Evolutionary conservation across 495 filamentous ascomycete species (phyloP).

Genomic region (Jackrogersella minutella): DNA sequence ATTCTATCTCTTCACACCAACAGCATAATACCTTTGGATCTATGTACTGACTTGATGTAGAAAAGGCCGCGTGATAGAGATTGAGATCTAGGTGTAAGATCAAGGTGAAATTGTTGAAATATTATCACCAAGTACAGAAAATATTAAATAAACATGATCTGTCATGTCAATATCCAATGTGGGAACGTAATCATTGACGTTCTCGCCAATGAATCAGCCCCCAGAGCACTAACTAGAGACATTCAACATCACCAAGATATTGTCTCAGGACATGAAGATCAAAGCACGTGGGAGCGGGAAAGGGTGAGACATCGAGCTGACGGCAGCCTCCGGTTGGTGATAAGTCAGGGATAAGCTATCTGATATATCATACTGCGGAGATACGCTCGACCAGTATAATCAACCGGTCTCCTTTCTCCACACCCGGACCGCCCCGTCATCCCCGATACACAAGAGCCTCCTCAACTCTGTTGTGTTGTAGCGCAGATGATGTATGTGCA

Average conservation of each 20-base stretch:
- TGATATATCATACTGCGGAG: too few relatives aligned
- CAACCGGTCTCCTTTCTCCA: constrained; percentile 26
- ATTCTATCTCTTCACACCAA: neutral
- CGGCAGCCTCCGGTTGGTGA: constrained; percentile 29
- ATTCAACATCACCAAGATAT: neutral
- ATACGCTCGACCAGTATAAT: constrained; percentile 18
- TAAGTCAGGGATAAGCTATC: constrained; percentile 34
- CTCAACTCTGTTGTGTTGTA: neutral
- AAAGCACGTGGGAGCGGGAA: neutral
- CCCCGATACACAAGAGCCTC: neutral
- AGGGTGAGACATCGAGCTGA: constrained; percentile 1
- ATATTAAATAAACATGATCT: too few relatives aligned
- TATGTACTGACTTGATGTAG: too few relatives aligned
- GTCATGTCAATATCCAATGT: too few relatives aligned
- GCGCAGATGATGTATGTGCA: neutral
- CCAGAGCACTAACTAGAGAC: neutral
- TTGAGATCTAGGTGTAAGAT: too few relatives aligned
- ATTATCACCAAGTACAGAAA: too few relatives aligned
- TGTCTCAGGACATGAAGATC: neutral
- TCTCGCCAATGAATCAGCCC: neutral
- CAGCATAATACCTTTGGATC: too few relatives aligned
- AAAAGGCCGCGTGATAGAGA: too few relatives aligned
- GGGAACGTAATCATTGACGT: neutral
- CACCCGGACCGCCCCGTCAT: constrained; percentile 33
- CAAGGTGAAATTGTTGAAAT: too few relatives aligned